These are phyloP conservation scores for Fusarium phyllophilum DNA, from an alignment of 2,329 filamentous ascomycete species.

Conservation along the genomic window DNA sequence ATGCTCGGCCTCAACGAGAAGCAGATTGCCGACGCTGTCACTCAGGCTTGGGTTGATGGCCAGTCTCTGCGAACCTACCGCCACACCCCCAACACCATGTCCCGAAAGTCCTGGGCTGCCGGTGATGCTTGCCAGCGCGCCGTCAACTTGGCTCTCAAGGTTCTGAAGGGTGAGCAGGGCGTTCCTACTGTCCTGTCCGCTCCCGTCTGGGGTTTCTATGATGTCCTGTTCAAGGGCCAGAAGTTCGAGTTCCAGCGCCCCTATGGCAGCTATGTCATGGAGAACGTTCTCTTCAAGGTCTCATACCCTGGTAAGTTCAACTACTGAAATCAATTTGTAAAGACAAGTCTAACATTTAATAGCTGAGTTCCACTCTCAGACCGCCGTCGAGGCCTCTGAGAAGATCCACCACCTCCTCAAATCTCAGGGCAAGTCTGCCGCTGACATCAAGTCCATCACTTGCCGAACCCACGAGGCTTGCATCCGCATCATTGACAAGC, in stretches of 20 bases:
- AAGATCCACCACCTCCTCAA: conserved; percentile 87
- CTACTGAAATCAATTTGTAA: not conserved
- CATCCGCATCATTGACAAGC: conserved; percentile 99
- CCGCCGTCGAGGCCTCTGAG: conserved; percentile 93
- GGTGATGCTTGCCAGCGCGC: conserved; percentile 97
- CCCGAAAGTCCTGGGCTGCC: conserved; percentile 97
- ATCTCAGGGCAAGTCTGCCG: conserved; percentile 86
- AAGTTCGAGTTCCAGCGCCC: conserved; percentile 95
- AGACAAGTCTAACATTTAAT: conserved; percentile 21
- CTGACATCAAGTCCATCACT: conserved; percentile 91
- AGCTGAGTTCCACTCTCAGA: conserved; percentile 98
- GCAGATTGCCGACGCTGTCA: conserved; percentile 94
- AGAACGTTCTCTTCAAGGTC: conserved; percentile 99
- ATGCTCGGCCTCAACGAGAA: conserved; percentile 90
- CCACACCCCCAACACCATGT: conserved; percentile 99
- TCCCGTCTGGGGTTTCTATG: conserved; percentile 97
- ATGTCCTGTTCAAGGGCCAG: conserved; percentile 95
- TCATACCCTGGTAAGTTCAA: conserved; percentile 84
- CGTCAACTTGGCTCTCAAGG: conserved; percentile 90
- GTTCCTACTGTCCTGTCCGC: conserved; percentile 93
- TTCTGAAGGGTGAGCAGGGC: conserved; percentile 89
- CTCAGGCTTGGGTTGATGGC: conserved; percentile 97
- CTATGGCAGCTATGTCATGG: conserved; percentile 99
- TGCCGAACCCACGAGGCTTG: conserved; percentile 99
- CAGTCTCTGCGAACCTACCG: conserved; percentile 97